These are phyloP conservation scores for Cordyceps militaris DNA, from an alignment of 2,329 filamentous ascomycete species.

Conservation along the genomic window DNA sequence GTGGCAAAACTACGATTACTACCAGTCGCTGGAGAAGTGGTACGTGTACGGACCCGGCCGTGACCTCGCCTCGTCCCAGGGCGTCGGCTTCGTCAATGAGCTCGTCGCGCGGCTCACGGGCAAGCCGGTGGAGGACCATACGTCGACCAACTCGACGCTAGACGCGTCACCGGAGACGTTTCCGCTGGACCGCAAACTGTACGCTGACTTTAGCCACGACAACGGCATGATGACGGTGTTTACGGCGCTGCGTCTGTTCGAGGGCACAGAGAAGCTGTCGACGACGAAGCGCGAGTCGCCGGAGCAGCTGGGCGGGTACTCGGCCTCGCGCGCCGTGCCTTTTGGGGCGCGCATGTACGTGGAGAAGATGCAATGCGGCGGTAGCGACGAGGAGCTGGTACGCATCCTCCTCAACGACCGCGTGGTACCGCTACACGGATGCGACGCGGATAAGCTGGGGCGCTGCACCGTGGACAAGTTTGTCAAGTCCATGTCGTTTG, in stretches of 20 bases:
- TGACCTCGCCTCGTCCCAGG: conserved; percentile 73
- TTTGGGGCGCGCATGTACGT: conserved; percentile 78
- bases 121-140: conserved; percentile 61
- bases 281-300: conserved; percentile 43
- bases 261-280: conserved; percentile 49
- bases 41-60: conserved; percentile 76
- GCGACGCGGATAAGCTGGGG: conserved; percentile 61
- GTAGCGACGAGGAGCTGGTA: conserved; percentile 59
- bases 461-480: conserved; percentile 64
- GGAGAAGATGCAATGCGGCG: conserved; percentile 71
- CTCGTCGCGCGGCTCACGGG: conserved; percentile 72
- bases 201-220: conserved; percentile 89
- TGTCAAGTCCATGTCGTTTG: conserved; percentile 69
- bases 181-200: conserved; percentile 60
- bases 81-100: conserved; percentile 83
- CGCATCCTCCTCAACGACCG: conserved; percentile 78
- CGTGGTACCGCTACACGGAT: conserved; percentile 65
- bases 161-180: conserved; percentile 63
- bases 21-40: conserved; percentile 72
- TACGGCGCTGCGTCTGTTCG: conserved; percentile 72
- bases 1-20: conserved; percentile 77
- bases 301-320: conserved; percentile 56
- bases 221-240: conserved; percentile 77
- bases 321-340: conserved; percentile 71
- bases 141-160: conserved; percentile 70